Evolutionary conservation across 495 filamentous ascomycete species (phyloP), one percentile per base, ranked within the genome.

Genomic region (Penicillium macrosclerotiorum): DNA sequence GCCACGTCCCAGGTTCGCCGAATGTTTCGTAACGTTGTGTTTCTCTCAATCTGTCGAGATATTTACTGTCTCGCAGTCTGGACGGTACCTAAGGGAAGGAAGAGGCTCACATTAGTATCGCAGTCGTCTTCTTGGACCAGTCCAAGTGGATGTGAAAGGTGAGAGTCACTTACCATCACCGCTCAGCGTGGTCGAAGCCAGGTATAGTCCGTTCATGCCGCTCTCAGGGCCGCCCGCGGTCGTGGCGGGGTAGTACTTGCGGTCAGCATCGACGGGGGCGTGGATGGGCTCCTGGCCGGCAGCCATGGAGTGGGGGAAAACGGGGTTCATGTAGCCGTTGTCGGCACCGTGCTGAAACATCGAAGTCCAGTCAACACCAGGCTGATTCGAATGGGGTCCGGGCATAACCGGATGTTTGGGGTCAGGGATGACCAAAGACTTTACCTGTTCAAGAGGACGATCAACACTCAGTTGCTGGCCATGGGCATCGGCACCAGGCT

Each of bases 261-360:
- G 68, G 41, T 75, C 71, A 46, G 60, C 40, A 17, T 75, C 72
- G 45, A 73, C 68, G 51, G 68, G 70, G 43, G 65, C 64, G 55
- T 72, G 69, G 54, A 72, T 75, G 23, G 65, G 50, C 49, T 75
- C 71, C 54, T 71, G 69, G 42, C 68, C 65, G 48, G 66, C 45
- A 14, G 68, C 67, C 72, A 76, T 74, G 52, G 69, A 65, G 47
- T 74, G 69, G 67, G 82, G 74, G 65, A 77, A 78, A 63, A 78
- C 80, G 49, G 71, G 62, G 72, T 70, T 74, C 65, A 80, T 76
- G 67, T 79, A 82, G 59, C 75, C 69, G 64, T 82, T 71, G 51
- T 81, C 76, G 55, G 76, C 71, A 70, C 76, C 80, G 68, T 81
- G 69, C 73, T 85, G 83, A 74, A 85, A 88, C 77, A 86, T 82